These are phyloP conservation scores for Scorias spongiosa DNA, from an alignment of 2,329 filamentous ascomycete species.

Conservation along the genomic window DNA sequence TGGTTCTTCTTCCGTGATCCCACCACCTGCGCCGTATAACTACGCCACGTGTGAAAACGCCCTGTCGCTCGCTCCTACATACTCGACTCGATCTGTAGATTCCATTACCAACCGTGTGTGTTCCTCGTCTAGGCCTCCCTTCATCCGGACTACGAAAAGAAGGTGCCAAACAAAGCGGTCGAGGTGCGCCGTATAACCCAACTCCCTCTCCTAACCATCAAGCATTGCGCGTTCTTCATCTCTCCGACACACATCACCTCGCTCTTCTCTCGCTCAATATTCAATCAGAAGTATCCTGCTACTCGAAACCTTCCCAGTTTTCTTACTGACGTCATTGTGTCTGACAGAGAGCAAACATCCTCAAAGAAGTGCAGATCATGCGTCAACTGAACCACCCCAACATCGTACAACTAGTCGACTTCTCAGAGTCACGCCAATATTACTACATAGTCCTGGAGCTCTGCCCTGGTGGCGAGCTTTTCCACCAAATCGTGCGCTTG, in stretches of 20 bases:
- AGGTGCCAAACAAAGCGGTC: constrained; percentile 63
- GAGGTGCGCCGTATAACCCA: constrained; percentile 57
- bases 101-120: constrained; percentile 8
- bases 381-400: constrained; percentile 91
- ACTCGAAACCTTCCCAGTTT: neutral
- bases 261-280: too few relatives aligned
- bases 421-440: constrained; percentile 84
- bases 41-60: too few relatives aligned
- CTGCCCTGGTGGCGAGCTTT: constrained; percentile 87
- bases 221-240: too few relatives aligned
- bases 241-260: too few relatives aligned
- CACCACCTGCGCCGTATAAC: neutral
- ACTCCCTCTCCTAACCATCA: constrained; percentile 1
- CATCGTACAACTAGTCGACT: constrained; percentile 85
- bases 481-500: constrained; percentile 94
- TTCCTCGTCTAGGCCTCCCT: constrained; percentile 46
- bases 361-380: constrained; percentile 99
- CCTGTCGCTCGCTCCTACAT: constrained; percentile 3
- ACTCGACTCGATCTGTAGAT: neutral
- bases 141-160: constrained; percentile 89
- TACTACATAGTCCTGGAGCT: constrained; percentile 96
- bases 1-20: neutral
- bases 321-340: neutral
- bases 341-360: constrained; percentile 76
- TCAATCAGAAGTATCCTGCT: too few relatives aligned